These are phyloP conservation scores for Fusarium sp. DNA, from an alignment of 2,329 filamentous ascomycete species.

Conservation along the genomic window DNA sequence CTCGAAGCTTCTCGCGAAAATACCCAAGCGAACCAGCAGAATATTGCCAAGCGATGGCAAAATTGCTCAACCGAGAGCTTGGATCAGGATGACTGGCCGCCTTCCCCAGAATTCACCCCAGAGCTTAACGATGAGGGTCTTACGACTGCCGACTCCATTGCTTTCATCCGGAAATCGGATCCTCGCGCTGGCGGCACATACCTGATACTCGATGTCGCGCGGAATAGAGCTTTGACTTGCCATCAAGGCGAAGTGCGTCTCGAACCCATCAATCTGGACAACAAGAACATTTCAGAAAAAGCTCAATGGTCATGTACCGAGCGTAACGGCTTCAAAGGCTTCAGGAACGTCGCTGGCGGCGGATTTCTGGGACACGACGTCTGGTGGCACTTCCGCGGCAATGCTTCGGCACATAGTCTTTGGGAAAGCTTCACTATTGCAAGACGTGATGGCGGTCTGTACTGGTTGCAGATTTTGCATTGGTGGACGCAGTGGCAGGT, in stretches of 20 bases:
- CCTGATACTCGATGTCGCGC: not conserved
- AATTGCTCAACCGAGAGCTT: not conserved
- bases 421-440: slow-evolving; percentile 12
- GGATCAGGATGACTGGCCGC: not conserved
- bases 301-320: slow-evolving; percentile 3
- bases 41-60: not conserved
- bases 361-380: slow-evolving; percentile 4
- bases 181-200: not conserved
- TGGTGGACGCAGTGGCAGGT: slow-evolving; percentile 18
- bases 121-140: not conserved
- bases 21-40: not conserved
- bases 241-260: not conserved
- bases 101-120: not conserved
- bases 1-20: not conserved
- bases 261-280: not conserved
- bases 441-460: not conserved
- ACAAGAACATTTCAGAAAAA: not conserved
- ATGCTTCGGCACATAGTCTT: not conserved
- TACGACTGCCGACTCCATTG: not conserved
- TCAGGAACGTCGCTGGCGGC: not conserved
- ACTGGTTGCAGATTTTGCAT: slow-evolving; percentile 4
- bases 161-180: slow-evolving; percentile 1
- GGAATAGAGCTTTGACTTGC: not conserved
- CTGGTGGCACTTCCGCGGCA: slow-evolving; percentile 2
- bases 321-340: slow-evolving; percentile 1